Base-by-base conservation (phyloP, 768 basidiomycete species). In the Pulveroboletus sp. region DNA sequence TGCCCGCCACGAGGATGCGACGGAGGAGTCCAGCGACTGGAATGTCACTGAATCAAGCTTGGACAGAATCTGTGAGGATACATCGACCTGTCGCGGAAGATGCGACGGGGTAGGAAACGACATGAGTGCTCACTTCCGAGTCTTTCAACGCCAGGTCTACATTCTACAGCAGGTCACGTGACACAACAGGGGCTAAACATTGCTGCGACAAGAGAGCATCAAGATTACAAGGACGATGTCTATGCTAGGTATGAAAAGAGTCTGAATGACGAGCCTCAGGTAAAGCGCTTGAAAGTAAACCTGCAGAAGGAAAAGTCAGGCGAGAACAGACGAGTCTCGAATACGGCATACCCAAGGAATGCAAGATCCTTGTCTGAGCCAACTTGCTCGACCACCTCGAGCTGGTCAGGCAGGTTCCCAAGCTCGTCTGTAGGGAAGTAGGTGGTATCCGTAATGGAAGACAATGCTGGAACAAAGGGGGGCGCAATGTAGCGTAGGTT, bases 361-460 rank as follows among this genome's bases (percentile, higher is more conserved):
- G 82, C 82, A 48, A 85, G 72, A 66, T 84, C 80, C 51, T 84
- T 82, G 68, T 84, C 82, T 45, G 81, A 78, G 44, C 80, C 75
- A 41, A 84, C 73, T 41, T 78, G 78, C 58, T 84, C 81, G 32
- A 81, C 81, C 51, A 67, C 68, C 51, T 83, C 81, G 41, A 83
- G 68, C 45, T 82, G 77, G 53, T 79, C 78, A 5, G 81, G 73
- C 41, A 81, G 78, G 57, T 87, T 81, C 33, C 85, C 84, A 21
- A 94, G 79, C 58, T 97, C 94, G 56, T 97, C 94, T 4, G 89
- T 93, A 3, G 94, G 94, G 87, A 97, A 97, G 72, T 97, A 95
- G 3, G 87, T 90, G 1, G 94, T 97, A 62, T 97, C 94, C 20
- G 91, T 94, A 60, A 89, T 88, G 24, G 90, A 93, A 56, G 89